Base-by-base conservation (phyloP, 192 early-diverging fungal species). In the Coemansia sp. region DNA sequence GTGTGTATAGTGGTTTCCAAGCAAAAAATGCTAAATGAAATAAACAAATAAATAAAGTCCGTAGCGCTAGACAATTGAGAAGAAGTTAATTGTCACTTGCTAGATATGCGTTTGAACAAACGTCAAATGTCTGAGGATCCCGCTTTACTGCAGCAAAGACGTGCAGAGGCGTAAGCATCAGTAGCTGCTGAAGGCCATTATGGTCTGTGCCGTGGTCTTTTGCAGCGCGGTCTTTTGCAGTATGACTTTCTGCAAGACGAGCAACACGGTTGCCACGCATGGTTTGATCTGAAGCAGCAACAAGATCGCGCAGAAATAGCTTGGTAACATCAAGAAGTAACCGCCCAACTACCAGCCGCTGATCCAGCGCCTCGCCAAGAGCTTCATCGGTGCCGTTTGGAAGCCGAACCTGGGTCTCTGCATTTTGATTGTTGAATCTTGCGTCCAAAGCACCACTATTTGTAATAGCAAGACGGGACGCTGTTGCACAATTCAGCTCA, bases 101-200 rank as follows among this genome's bases (percentile, higher is more conserved):
- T 48, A 82, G 24, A 25, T 66, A 66, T 10, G 70, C 72, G 48
- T 75, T 76, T 2, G 73, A 68, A 55, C 79, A 82, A 19, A 72
- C 63, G 45, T 82, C 79, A 60, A 82, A 82, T 12, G 54, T 7
- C 32, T 68, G 54, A 5, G 79, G 70, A 38, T 73, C 62, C 10
- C 50, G 65, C 56, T 62, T 72, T 29, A 65, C 73, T 12, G 79
- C 79, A 5, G 69, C 53, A 61, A 82, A 29, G 8, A 82, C 70
- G 41, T 82, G 79, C 24, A 72, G 47, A 1, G 79, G 79, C 8
- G 66, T 82, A 23, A 82, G 69, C 73, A 75, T 72, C 37, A 69
- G 11, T 8, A 69, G n/a, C 11, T 37, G 61, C 37, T 59, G 62
- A 51, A 14, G 24, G 21, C n/a, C 37, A 29, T 43, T 52, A 11